Evolutionary conservation across 1,284 basidiomycete species (phyloP).

Genomic region (Trichosporon sp.): DNA sequence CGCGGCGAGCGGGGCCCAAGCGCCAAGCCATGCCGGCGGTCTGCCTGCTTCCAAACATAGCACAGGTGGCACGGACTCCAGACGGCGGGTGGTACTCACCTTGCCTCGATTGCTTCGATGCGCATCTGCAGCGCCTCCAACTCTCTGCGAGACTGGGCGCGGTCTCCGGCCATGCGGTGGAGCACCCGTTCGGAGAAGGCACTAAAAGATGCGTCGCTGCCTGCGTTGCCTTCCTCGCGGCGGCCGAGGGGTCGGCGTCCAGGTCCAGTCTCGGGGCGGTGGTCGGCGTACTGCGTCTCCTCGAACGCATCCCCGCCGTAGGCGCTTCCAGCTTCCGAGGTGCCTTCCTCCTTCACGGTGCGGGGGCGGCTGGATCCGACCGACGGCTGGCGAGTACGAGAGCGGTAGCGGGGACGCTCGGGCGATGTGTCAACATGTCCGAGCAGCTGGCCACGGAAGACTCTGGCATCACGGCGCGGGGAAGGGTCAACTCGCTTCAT

Average conservation of each 20-base stretch:
- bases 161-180: not conserved
- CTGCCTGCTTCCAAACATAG: too few relatives aligned
- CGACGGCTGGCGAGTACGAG: slow-evolving; percentile 11
- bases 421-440: slow-evolving; percentile 14
- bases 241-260: not conserved
- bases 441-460: slow-evolving; percentile 16
- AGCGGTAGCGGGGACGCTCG: slow-evolving; percentile 14
- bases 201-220: not conserved
- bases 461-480: slow-evolving; percentile 16
- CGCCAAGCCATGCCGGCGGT: not conserved
- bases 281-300: not conserved
- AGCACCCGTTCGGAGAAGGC: not conserved
- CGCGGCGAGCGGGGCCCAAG: too few relatives aligned
- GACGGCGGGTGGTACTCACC: not conserved
- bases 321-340: not conserved
- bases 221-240: not conserved
- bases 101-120: slow-evolving; percentile 9
- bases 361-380: not conserved
- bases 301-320: not conserved
- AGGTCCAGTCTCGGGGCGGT: not conserved
- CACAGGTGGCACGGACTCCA: too few relatives aligned
- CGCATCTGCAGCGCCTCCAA: slow-evolving; percentile 8
- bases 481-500: slow-evolving; percentile 14
- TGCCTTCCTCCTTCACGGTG: slow-evolving; percentile 11
- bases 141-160: slow-evolving; percentile 1